A percentile compares a stretch with the other conserved stretches of the same genome.
Evolutionary conservation across 164 flowering plant genomes (phyloP).

Genomic region (Vitis rupestris): DNA sequence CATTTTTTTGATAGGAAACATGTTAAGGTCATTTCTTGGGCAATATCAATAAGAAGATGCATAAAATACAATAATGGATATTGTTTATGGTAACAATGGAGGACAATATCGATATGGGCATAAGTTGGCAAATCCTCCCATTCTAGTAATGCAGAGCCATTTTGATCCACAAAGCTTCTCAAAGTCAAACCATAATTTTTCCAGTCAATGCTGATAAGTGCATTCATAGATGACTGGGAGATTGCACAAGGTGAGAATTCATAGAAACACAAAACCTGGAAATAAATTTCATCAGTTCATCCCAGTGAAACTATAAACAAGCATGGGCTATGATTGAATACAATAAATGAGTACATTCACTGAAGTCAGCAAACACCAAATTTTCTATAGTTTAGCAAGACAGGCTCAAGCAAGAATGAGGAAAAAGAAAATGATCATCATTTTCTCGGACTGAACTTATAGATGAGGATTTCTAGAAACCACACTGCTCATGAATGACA

Average conservation of each 20-base stretch:
- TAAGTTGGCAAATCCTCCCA: slow-evolving; percentile 72
- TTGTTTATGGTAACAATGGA: slow-evolving; percentile 65
- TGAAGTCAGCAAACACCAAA: background rate
- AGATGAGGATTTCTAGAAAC: background rate
- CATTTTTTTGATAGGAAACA: background rate
- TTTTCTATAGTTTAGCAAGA: background rate
- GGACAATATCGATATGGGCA: slow-evolving; percentile 53
- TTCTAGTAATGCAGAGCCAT: slow-evolving; percentile 44
- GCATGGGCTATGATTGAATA: background rate
- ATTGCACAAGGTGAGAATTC: slow-evolving; percentile 60
- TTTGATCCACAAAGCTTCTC: slow-evolving; percentile 31
- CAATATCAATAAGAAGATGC: slow-evolving; percentile 5
- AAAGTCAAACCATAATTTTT: slow-evolving; percentile 66
- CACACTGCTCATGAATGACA: background rate
- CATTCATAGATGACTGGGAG: slow-evolving; percentile 47
- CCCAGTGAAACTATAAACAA: background rate
- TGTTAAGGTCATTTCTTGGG: background rate
- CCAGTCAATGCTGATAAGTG: slow-evolving; percentile 71
- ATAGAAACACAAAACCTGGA: slow-evolving; percentile 73
- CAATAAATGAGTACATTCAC: background rate
- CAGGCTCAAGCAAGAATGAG: background rate
- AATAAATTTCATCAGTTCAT: slow-evolving; percentile 8
- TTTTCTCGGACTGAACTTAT: background rate
- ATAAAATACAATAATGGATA: slow-evolving; percentile 46
- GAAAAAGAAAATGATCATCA: background rate